Evolutionary conservation across 495 filamentous ascomycete genomes (phyloP).

Genomic region (Penicillium coffeae): DNA sequence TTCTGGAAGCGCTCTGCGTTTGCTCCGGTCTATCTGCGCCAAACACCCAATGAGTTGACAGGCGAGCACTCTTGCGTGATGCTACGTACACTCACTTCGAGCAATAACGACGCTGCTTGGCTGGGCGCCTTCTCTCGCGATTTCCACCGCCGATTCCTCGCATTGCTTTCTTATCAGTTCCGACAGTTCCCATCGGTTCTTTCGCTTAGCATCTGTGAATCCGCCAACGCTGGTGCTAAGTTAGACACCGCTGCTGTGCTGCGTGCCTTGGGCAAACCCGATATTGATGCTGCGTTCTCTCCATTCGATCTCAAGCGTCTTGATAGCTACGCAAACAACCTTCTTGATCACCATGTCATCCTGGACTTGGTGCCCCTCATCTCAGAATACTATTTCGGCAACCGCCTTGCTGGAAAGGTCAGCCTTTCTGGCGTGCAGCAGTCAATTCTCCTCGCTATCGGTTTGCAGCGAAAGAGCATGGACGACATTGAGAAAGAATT

Average conservation of each 20-base stretch:
- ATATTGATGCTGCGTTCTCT: constrained; percentile 72
- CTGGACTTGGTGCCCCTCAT: constrained; percentile 85
- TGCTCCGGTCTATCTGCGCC: constrained; percentile 85
- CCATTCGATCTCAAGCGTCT: constrained; percentile 93
- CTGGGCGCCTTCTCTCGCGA: constrained; percentile 85
- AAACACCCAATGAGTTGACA: constrained; percentile 93
- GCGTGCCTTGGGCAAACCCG: constrained; percentile 57
- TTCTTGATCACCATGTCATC: constrained; percentile 96
- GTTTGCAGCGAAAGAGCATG: constrained; percentile 82
- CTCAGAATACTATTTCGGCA: constrained; percentile 76
- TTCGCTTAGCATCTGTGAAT: constrained; percentile 85
- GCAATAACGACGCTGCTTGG: constrained; percentile 70
- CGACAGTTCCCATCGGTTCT: constrained; percentile 75
- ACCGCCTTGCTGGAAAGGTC: constrained; percentile 60
- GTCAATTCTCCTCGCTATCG: constrained; percentile 82
- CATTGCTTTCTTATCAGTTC: constrained; percentile 89
- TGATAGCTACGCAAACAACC: constrained; percentile 92
- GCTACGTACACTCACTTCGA: constrained; percentile 66
- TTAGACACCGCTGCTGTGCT: constrained; percentile 46
- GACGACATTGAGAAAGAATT: constrained; percentile 80
- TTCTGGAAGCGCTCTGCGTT: constrained; percentile 95
- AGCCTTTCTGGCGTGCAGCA: constrained; percentile 74
- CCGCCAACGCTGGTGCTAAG: constrained; percentile 70
- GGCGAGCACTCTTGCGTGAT: constrained; percentile 98
- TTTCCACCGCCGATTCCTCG: constrained; percentile 87